Conservation (phyloP, 164 flowering plant genomes). For the Vitis rupestris region DNA sequence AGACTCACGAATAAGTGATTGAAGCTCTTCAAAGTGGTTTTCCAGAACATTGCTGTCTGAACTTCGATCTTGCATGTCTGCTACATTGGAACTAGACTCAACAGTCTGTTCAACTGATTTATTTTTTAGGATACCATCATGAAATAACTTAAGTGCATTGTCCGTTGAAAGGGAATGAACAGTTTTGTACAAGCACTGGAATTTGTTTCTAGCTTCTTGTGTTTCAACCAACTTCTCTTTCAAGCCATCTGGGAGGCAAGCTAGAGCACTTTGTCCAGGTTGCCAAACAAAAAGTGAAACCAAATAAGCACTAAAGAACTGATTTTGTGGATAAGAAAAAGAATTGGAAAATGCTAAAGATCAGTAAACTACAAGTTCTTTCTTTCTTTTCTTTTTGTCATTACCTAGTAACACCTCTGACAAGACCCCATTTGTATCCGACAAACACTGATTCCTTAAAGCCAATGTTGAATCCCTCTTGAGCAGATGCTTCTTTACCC, state of each 20-base stretch:
- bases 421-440: constrained; percentile 77
- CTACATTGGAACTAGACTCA: constrained; percentile 6
- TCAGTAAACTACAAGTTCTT: neutral
- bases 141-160: constrained; percentile 54
- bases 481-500: constrained; percentile 81
- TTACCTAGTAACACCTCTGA: constrained; percentile 85
- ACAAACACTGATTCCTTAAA: constrained; percentile 65
- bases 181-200: constrained; percentile 46
- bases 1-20: constrained; percentile 37
- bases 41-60: constrained; percentile 31
- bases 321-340: neutral
- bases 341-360: neutral
- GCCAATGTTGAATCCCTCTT: constrained; percentile 81
- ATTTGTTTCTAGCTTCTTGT: constrained; percentile 38
- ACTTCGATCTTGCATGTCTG: constrained; percentile 15
- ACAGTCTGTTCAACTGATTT: constrained; percentile 20
- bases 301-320: neutral
- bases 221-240: constrained; percentile 48
- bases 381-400: neutral
- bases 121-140: constrained; percentile 32
- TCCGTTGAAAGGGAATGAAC: constrained; percentile 51
- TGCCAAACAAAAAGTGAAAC: constrained; percentile 1
- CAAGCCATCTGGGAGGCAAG: constrained; percentile 59
- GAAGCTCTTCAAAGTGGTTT: constrained; percentile 36
- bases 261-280: constrained; percentile 47